Evolutionary conservation across 2,329 filamentous ascomycete genomes (phyloP), one percentile per base, ranked within the genome.

Genomic region (Didymosphaeria variabile): DNA sequence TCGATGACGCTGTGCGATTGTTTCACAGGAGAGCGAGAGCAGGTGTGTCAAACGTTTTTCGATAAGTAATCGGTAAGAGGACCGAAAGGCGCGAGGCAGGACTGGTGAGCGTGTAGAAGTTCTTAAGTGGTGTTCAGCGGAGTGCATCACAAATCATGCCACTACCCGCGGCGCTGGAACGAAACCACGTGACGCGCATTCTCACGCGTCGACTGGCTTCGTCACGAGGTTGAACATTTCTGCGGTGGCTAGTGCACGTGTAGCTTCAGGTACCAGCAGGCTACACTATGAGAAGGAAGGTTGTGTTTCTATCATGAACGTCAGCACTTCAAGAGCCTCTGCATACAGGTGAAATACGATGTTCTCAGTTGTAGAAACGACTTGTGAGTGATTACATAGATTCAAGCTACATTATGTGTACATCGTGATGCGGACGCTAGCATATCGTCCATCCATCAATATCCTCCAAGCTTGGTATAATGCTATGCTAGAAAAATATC

Each of bases 401-500:
- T 55, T 46, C 47, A 47, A 53, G 64, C 63, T 74, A 75, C 69
- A 77, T 77, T 77, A 77, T 66, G 53, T 70, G 61, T 72, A 63
- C 73, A 70, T 72, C 67, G 68, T 70, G 59, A 69, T 65, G 64
- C 65, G 67, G 65, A 55, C 55, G 45, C 63, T 67, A 69, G 68
- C 70, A 72, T 69, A 67, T 66, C 66, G 59, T 65, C 58, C 69
- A 72, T 67, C 68, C 69, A 69, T 67, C 67, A 70, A 67, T 57
- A 57, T 57, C 51, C 55, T 65, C 64, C 68, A 65, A 70, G 70
- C 64, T 68, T 77, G 74, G 74, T 77, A 77, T 77, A 61, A 72
- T 72, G 75, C 75, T 77, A 76, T 78, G 74, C 74, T 74, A 61
- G 66, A 69, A 71, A 65, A 72, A 76, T 72, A 75, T 77, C 73